These are phyloP conservation scores for Cryphonectria radicalis DNA, from an alignment of 2,329 filamentous ascomycete genomes.

Conservation along the genomic window DNA sequence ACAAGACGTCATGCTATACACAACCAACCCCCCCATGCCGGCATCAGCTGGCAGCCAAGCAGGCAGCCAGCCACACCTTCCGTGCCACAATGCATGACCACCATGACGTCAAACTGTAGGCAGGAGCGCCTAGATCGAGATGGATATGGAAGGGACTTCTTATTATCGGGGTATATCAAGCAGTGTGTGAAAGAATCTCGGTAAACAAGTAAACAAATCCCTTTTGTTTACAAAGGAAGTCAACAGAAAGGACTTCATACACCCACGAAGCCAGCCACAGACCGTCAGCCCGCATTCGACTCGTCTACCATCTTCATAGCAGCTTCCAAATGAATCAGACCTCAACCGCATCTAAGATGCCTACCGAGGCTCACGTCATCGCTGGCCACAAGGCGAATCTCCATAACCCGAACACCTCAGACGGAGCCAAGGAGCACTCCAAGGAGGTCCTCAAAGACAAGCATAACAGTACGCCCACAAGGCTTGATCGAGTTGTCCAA, in stretches of 20 bases:
- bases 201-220: not conserved
- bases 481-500: slow-evolving; percentile 33
- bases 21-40: not conserved
- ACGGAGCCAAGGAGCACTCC: slow-evolving; percentile 61
- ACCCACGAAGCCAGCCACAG: not conserved
- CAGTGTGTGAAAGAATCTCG: not conserved
- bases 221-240: not conserved
- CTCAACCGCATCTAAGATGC: slow-evolving; percentile 43
- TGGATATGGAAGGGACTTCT: not conserved
- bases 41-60: not conserved
- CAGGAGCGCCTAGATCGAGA: not conserved
- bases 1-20: slow-evolving; percentile 3
- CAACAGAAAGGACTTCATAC: not conserved
- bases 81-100: not conserved
- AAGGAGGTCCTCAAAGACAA: slow-evolving; percentile 55
- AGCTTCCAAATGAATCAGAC: not conserved
- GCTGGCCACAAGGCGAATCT: slow-evolving; percentile 64
- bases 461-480: slow-evolving; percentile 41
- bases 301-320: not conserved
- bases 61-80: not conserved
- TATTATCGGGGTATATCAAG: not conserved
- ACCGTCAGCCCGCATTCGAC: not conserved
- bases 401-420: slow-evolving; percentile 59
- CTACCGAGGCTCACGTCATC: slow-evolving; percentile 54
- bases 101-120: slow-evolving; percentile 11